Conservation (phyloP, 2,329 filamentous ascomycete species). For the Aspergillus ochraceoroseus region DNA sequence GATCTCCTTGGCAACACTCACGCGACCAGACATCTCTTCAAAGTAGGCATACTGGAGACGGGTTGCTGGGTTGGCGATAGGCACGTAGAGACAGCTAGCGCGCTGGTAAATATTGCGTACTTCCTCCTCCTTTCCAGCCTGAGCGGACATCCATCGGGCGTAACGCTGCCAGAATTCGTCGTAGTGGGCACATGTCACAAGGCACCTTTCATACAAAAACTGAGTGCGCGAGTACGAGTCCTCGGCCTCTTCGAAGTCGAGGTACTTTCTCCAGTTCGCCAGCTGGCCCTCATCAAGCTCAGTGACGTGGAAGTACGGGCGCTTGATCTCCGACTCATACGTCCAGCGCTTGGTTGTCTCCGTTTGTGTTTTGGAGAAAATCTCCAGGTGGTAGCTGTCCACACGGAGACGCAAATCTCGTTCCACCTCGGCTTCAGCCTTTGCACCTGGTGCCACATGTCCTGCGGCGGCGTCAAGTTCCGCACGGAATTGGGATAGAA, state of each 20-base stretch:
- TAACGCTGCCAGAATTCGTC: conserved; percentile 99
- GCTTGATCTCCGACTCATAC: conserved; percentile 89
- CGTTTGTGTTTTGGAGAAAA: conserved; percentile 73
- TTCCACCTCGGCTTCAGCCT: conserved; percentile 73
- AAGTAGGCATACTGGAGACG: conserved; percentile 91
- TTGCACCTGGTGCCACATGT: conserved; percentile 43
- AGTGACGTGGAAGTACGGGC: conserved; percentile 94
- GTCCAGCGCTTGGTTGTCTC: conserved; percentile 93
- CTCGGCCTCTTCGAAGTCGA: conserved; percentile 89
- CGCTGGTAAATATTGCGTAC: conserved; percentile 87
- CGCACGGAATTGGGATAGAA: conserved; percentile 61
- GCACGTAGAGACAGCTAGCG: conserved; percentile 78
- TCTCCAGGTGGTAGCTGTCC: conserved; percentile 72
- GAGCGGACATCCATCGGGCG: conserved; percentile 83
- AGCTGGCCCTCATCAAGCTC: conserved; percentile 83
- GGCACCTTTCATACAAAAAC: conserved; percentile 87
- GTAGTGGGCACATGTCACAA: conserved; percentile 89
- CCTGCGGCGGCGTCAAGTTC: conserved; percentile 60
- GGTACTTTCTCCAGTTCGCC: conserved; percentile 88
- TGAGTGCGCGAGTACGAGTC: conserved; percentile 69
- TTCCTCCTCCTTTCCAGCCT: conserved; percentile 78
- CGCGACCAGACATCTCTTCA: conserved; percentile 75
- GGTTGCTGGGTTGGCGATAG: conserved; percentile 76
- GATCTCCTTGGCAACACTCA: conserved; percentile 76
- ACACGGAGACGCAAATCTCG: conserved; percentile 74